Base-by-base conservation (phyloP, 352 stramenopile species). In the Phytophthora agathidicida region DNA sequence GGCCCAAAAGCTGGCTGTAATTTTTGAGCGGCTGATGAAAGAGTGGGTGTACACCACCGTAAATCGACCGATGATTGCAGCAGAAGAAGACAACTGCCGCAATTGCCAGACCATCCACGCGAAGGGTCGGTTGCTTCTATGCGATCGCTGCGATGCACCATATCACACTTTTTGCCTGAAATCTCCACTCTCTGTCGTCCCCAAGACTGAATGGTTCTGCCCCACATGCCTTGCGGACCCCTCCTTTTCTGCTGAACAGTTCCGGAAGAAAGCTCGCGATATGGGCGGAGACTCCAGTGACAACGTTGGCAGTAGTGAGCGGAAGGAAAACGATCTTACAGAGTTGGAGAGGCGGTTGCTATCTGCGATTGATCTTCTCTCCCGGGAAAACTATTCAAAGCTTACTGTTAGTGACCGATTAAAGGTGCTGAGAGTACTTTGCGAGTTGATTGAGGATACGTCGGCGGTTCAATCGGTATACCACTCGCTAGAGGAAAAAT, bases 91-190 rank as follows among this genome's bases (percentile, higher is more conserved):
- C 43, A 75, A 83, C 37, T 95, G 86, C 42, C 83, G 86, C 9
- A 78, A 75, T 45, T 95, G 86, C 46, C 77, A 83, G 41, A 89
- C 77, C 2, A 83, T 91, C 37, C 68, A 89, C 22, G 77, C 88
- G 8, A 89, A 84, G 39, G 77, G 80, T 30, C 72, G 68, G 0
- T 46, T 95, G 24, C 56, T 95, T 23, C 35, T 93, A 14, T 95
- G 86, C 24, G 84, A 95, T 67, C 75, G 86, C 13, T 95, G 86
- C 33, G 86, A 95, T 71, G 84, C 85, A 11, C 74, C 86, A 16
- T 95, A 91, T 53, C 86, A 95, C 50, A 89, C 84, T 3, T 92
- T 94, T 49, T 95, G 86, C 36, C 63, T 94, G 7, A 33, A 72
- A n/a, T 68, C 68, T n/a, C 76, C 86, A 17, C 58, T 94, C 5